A percentile compares a stretch with the other conserved stretches of the same genome.
Conservation (phyloP, 2,329 filamentous ascomycete species). For the Stachybotrys elegans region DNA sequence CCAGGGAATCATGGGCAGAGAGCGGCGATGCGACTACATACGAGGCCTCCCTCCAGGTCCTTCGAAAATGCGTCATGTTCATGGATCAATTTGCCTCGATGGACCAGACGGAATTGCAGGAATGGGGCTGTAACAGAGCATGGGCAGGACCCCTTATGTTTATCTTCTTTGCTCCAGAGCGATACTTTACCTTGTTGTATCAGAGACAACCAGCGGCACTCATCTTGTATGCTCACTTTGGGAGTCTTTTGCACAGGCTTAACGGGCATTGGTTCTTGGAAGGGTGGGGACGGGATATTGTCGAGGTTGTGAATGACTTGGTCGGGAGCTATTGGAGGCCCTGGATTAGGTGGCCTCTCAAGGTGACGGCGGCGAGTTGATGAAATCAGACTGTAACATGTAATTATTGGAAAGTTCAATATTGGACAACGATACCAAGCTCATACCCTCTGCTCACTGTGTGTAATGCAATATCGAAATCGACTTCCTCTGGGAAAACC, state of each 20-base stretch:
- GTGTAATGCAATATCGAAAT: no score
- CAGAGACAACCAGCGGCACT: conserved; percentile 15
- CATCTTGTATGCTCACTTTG: conserved; percentile 13
- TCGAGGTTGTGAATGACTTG: conserved; percentile 12
- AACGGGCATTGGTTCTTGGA: conserved; percentile 11
- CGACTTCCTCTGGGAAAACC: no score
- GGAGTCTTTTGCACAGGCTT: conserved; percentile 9
- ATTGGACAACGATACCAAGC: no score
- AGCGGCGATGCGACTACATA: conserved; percentile 7
- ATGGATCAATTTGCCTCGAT: conserved; percentile 11
- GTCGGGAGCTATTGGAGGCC: conserved; percentile 13
- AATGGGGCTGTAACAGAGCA: conserved; percentile 12
- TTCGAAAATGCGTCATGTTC: conserved; percentile 11
- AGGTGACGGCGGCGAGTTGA: neutral
- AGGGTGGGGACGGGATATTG: conserved; percentile 13
- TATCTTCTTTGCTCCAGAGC: conserved; percentile 10
- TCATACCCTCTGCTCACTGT: no score
- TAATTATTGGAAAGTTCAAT: no score
- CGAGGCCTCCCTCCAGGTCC: conserved; percentile 6
- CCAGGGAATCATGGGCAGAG: conserved; percentile 5
- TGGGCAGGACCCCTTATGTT: conserved; percentile 13
- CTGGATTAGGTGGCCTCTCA: conserved; percentile 9
- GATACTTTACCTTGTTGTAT: conserved; percentile 13
- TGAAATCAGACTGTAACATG: no score
- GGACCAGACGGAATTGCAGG: neutral